Evolutionary conservation across 768 basidiomycete genomes (phyloP).

Genomic region (Rhodocollybia butyracea): DNA sequence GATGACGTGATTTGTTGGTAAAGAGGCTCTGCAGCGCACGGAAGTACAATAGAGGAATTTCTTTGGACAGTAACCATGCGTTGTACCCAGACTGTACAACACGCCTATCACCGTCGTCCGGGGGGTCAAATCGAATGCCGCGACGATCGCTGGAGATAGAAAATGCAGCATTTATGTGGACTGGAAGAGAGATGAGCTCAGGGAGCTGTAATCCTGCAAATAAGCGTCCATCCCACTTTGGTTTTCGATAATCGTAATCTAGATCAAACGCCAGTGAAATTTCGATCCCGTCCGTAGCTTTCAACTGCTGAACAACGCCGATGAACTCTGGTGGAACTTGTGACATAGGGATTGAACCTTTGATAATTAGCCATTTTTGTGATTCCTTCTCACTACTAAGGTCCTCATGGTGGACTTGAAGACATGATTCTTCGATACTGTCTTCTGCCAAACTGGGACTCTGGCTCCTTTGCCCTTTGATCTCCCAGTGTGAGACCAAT

Average conservation of each 20-base stretch:
- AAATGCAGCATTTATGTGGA: conserved; percentile 18
- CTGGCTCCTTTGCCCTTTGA: background rate
- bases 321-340: background rate
- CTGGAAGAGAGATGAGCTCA: conserved; percentile 15
- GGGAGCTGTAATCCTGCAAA: conserved; percentile 20
- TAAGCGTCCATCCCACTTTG: background rate
- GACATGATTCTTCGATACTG: no score
- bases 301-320: background rate
- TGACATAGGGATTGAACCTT: background rate
- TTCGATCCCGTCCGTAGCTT: background rate
- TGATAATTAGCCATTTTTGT: background rate
- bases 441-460: background rate
- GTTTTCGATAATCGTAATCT: no score
- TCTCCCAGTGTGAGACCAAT: conserved; percentile 1
- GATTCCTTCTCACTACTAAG: background rate
- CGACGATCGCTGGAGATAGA: conserved; percentile 18
- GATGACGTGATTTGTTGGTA: background rate
- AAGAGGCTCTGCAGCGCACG: conserved; percentile 8
- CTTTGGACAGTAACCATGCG: conserved; percentile 16
- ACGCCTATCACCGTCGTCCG: conserved; percentile 14
- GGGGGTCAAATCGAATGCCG: conserved; percentile 18
- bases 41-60: conserved; percentile 17
- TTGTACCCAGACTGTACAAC: conserved; percentile 17
- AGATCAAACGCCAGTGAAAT: conserved; percentile 7
- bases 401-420: no score